Percentiles rank a stretch among this genome's conserved stretches.
Conservation (phyloP, 139 green algal genomes). For the Nannochloris sp. region DNA sequence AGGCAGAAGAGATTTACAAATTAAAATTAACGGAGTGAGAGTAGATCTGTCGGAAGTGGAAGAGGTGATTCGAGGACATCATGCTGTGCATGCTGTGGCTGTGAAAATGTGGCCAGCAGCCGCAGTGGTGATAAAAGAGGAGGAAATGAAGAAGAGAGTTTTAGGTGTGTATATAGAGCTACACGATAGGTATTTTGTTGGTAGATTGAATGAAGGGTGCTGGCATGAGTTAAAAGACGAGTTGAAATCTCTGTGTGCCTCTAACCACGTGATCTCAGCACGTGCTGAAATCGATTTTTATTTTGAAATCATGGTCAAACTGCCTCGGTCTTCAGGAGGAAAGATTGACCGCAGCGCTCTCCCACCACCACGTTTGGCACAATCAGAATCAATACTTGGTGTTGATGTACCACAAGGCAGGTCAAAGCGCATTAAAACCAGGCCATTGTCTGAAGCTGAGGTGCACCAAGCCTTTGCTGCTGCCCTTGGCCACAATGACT, state of each 20-base stretch:
- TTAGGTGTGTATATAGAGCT: no score
- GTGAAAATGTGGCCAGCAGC: constrained; percentile 1
- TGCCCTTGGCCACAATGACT: background rate
- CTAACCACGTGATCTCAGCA: no score
- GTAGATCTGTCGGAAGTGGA: constrained; percentile 46
- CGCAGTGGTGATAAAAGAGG: no score
- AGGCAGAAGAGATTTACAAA: background rate
- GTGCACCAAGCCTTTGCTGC: constrained; percentile 3
- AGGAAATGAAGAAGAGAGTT: no score
- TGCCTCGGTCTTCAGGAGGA: constrained; percentile 34
- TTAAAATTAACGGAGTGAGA: constrained; percentile 14
- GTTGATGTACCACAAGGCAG: no score
- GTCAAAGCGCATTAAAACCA: background rate
- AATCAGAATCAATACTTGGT: no score
- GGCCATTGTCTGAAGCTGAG: background rate
- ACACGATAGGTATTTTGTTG: no score
- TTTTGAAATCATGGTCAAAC: background rate
- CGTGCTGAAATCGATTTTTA: no score
- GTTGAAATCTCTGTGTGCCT: no score
- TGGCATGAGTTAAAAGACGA: no score
- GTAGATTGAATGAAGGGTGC: no score
- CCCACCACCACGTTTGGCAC: background rate
- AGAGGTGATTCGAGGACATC: constrained; percentile 22
- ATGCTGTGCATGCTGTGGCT: constrained; percentile 24
- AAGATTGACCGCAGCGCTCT: constrained; percentile 23